These are phyloP conservation scores for Trametes cinnabarina DNA, from an alignment of 768 basidiomycete genomes.

Conservation along the genomic window DNA sequence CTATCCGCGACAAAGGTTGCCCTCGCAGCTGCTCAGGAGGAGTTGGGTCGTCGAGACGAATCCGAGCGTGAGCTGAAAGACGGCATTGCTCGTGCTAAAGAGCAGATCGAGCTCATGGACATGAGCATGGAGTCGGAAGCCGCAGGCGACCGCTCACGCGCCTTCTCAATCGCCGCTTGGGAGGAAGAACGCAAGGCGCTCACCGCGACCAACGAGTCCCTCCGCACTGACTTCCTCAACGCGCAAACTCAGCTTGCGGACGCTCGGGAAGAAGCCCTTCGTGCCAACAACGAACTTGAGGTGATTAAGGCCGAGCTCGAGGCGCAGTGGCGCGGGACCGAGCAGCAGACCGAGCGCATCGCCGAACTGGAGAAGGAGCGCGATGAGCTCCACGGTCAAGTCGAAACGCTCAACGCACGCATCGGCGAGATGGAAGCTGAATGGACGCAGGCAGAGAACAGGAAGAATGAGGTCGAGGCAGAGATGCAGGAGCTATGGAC, in stretches of 20 bases:
- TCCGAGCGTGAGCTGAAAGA: constrained; percentile 51
- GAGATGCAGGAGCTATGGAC: constrained; percentile 54
- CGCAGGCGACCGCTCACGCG: constrained; percentile 40
- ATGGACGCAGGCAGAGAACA: constrained; percentile 56
- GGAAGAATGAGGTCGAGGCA: constrained; percentile 51
- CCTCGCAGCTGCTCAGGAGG: constrained; percentile 47
- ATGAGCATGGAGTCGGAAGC: constrained; percentile 31
- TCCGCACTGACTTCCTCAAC: constrained; percentile 44
- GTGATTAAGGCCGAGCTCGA: constrained; percentile 63
- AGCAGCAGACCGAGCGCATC: constrained; percentile 50
- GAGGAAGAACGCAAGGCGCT: constrained; percentile 52
- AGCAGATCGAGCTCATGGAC: constrained; percentile 58
- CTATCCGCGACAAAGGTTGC: constrained; percentile 42
- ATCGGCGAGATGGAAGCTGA: constrained; percentile 50
- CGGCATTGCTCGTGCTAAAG: constrained; percentile 53
- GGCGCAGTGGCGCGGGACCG: constrained; percentile 68
- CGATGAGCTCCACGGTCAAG: constrained; percentile 29
- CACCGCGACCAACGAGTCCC: constrained; percentile 38
- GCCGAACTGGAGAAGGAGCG: constrained; percentile 35
- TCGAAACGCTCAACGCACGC: constrained; percentile 39
- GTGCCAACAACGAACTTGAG: constrained; percentile 31
- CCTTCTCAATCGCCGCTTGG: constrained; percentile 41
- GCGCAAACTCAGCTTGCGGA: constrained; percentile 40
- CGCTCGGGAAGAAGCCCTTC: constrained; percentile 37
- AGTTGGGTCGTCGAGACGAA: constrained; percentile 47